Base-by-base conservation (phyloP, 2,329 filamentous ascomycete species). In the Xylaria sp. region DNA sequence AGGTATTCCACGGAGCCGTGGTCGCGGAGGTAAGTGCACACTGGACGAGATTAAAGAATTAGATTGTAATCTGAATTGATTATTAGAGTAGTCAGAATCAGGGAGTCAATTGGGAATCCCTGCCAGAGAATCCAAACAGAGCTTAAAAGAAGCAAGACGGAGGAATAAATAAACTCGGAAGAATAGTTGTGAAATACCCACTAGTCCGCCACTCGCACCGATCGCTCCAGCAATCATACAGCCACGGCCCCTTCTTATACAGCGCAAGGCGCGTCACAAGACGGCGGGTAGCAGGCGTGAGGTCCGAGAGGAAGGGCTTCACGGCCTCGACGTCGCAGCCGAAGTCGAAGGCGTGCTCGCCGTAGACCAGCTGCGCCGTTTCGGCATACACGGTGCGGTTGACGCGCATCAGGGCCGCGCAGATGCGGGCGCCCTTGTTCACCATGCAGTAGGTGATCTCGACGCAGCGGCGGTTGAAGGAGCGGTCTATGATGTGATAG, bases 261-360 rank as follows among this genome's bases (percentile, higher is more conserved):
- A 91, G 73, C 13, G 83, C 82, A 12, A 91, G 78, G 44, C 83
- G 81, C 37, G 81, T 80, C 68, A 91, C 78, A 56, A 85, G 80
- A 10, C 78, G 76, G 41, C 86, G 82, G 1, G 85, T 84, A 20
- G 77, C 73, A 0, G 84, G 81, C 2, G 85, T 87, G 41, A 89
- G 82, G 75, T 90, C 88, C 39, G 81, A 80, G 48, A 91, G 80
- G 75, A 91, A 91, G 0, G 88, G 87, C 0, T 85, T 82, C 6
- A 89, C 83, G 18, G 88, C 87, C 77, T 91, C 89, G 71, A 91
- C 82, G 77, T 88, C 83, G 57, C 83, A 82, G 70, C 85, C 86
- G 76, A 91, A 91, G 74, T 87, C 84, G 76, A 91, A 90, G 0
- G 81, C 81, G 75, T 89, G 87, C 65, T 77, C 80, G 8, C 81